A percentile compares a stretch with the other conserved stretches of the same genome.
phyloP scores from a whole-genome alignment of 1,139 yeast species.

The Hanseniaspora sp. region DNA sequence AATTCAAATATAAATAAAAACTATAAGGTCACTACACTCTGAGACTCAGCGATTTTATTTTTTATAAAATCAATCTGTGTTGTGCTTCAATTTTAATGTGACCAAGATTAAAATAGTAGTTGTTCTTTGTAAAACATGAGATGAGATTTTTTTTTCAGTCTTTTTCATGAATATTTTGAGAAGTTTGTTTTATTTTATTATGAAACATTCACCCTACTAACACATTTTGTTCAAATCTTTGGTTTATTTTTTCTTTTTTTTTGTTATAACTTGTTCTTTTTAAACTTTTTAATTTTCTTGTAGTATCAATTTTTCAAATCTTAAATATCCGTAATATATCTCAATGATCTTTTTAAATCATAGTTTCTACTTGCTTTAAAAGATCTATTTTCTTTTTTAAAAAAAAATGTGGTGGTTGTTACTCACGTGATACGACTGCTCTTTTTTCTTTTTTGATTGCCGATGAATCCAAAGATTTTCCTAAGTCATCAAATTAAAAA shows the following conservation, averaged over 20 bases:
- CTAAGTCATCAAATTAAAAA: too few species aligned
- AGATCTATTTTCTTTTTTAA: too few species aligned
- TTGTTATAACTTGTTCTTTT: not conserved
- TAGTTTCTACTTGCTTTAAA: too few species aligned
- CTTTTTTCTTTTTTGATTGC: not conserved
- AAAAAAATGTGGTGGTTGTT: not conserved
- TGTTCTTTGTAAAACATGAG: constrained; percentile 9
- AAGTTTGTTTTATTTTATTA: constrained; percentile 1
- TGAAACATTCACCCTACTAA: constrained; percentile 1
- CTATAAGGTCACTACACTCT: constrained; percentile 77
- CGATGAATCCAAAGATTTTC: not conserved
- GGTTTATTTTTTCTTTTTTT: not conserved
- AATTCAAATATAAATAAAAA: not conserved
- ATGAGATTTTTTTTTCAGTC: not conserved
- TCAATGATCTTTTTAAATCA: too few species aligned
- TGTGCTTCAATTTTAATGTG: constrained; percentile 91
- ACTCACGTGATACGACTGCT: not conserved
- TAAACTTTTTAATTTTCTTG: not conserved
- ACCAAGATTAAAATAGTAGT: constrained; percentile 67
- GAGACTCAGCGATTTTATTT: constrained; percentile 49
- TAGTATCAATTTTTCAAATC: too few species aligned
- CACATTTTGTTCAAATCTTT: not conserved
- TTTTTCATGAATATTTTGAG: constrained; percentile 5
- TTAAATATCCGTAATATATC: too few species aligned
- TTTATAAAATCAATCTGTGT: constrained; percentile 35